Conservation (phyloP, 495 filamentous ascomycete genomes). For the Aspergillus leporis region DNA sequence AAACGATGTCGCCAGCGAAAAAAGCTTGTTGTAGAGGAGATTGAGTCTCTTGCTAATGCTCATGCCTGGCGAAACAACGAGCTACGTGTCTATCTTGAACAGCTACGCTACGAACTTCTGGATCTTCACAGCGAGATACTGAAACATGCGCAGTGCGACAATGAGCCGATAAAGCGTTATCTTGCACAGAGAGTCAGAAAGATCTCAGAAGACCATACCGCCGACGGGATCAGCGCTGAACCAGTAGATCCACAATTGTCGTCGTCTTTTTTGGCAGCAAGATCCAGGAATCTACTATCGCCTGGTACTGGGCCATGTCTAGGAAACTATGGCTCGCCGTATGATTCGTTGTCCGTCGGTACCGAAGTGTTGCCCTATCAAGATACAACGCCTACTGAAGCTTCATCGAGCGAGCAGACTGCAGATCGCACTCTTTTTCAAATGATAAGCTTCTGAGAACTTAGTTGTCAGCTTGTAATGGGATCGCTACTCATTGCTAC, state of each 20-base stretch:
- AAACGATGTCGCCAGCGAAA: background rate
- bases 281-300: background rate
- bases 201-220: background rate
- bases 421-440: background rate
- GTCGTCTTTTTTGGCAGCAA: background rate
- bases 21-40: background rate
- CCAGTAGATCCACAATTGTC: background rate
- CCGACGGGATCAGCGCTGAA: background rate
- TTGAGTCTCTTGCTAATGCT: background rate
- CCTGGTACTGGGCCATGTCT: background rate
- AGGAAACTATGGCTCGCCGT: background rate
- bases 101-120: background rate
- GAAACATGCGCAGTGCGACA: background rate
- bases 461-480: background rate
- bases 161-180: constrained; percentile 1
- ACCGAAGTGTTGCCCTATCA: background rate
- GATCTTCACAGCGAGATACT: background rate
- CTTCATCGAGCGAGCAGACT: background rate
- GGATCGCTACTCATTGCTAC: background rate
- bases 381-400: background rate
- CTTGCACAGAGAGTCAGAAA: background rate
- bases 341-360: background rate
- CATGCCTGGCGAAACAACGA: background rate
- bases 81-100: background rate
- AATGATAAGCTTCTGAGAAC: background rate